phyloP scores from a whole-genome alignment of 352 stramenopile genomes.

The Phytophthora podocarpi region DNA sequence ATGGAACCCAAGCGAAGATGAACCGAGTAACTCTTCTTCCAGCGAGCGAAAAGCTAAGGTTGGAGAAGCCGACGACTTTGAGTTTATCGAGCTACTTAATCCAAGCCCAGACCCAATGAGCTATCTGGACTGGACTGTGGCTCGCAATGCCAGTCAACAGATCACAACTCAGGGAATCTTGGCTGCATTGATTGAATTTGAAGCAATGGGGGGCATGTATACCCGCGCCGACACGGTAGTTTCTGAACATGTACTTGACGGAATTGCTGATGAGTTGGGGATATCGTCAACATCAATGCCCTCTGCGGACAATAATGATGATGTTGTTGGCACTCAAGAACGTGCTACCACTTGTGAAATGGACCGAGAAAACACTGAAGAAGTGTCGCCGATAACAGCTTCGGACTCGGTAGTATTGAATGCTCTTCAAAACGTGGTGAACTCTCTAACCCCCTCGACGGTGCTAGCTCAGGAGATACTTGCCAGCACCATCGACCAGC shows the following conservation, averaged over 20 bases:
- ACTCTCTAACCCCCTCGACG: slow-evolving; percentile 18
- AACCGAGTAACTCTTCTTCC: neutral
- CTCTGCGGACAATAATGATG: slow-evolving; percentile 11
- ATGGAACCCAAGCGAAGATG: neutral
- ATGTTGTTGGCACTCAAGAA: neutral
- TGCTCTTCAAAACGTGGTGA: slow-evolving; percentile 30
- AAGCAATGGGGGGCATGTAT: slow-evolving; percentile 16
- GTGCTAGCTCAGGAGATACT: slow-evolving; percentile 27
- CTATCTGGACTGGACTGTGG: slow-evolving; percentile 11
- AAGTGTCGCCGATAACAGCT: neutral
- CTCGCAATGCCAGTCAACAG: slow-evolving; percentile 9
- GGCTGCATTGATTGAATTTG: slow-evolving; percentile 23
- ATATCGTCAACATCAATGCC: neutral
- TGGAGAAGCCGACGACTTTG: slow-evolving; percentile 3
- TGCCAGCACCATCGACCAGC: slow-evolving; percentile 17
- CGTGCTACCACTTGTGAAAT: neutral
- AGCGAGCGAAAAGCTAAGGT: slow-evolving; percentile 5
- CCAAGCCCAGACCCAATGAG: neutral
- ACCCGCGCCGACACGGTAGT: neutral
- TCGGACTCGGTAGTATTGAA: slow-evolving; percentile 15
- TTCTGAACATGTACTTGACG: neutral
- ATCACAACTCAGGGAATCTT: slow-evolving; percentile 18
- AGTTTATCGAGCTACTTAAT: slow-evolving; percentile 16
- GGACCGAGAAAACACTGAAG: neutral
- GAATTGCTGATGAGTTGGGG: neutral